Evolutionary conservation across 805 yeast genomes (phyloP), one percentile per base, ranked within the genome.

Genomic region (Ogataea paraovalis): DNA sequence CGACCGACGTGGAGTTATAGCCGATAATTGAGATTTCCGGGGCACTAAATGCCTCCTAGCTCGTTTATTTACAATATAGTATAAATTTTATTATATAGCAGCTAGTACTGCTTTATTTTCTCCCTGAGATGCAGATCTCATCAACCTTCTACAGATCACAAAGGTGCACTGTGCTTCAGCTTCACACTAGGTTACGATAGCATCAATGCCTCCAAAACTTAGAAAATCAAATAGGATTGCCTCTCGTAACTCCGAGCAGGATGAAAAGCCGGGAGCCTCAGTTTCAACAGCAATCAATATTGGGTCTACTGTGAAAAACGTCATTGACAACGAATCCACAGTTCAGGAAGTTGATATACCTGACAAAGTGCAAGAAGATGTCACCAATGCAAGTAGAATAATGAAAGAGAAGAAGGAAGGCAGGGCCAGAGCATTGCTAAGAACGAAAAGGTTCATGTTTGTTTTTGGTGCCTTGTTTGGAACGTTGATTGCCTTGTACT

Each of bases 381-480:
- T 20, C 12, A 12, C 41, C 3, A 22, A 37, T 1, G 37, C 27
- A 13, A 22, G 28, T 4, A 27, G 20, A 18, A 37, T 14, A 2
- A 14, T 8, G 13, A 4, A 23, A 7, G 5, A 23, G 10, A 43
- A 42, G 32, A 43, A 30, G 33, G 42, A 20, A 41, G 42, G 6
- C 41, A 28, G 28, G 16, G 48, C 54, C 7, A 36, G 33, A 9
- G 54, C 56, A 2, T 27, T 55, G 6, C 16, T 56, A 28, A 50
- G 39, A 50, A 54, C 87, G 2, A 75, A 83, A 55, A 66, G 87
- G 44, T 72, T 80, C 19, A 72, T 81, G 8, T 85, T 87, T 55
- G 54, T 84, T 0, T 61, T 87, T 36, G 97, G 97, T 40, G 80
- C 95, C 0, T 41, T 87, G 1, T 51, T 87, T 13, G 97, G 97